Percentiles rank a stretch among this genome's conserved stretches.
phyloP scores from a whole-genome alignment of 2,329 filamentous ascomycete species.

The Fusarium sp. region DNA sequence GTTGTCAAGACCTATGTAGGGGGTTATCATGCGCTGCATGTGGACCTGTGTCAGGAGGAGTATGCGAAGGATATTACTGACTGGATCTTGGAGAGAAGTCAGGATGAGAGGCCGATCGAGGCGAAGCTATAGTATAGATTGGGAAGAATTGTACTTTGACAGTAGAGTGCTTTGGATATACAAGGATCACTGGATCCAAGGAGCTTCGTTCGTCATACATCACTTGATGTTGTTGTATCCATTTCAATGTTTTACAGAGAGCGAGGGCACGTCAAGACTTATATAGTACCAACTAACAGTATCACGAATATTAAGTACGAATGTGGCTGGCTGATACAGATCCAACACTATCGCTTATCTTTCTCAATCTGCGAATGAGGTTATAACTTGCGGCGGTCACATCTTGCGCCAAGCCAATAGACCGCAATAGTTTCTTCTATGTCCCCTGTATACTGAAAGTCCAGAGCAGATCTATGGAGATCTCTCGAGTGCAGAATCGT shows the following conservation, averaged over 20 bases:
- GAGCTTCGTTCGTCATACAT: neutral
- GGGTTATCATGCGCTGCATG: conserved; percentile 82
- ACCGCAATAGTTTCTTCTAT: conserved; percentile 1
- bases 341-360: conserved; percentile 12
- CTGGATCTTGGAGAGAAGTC: conserved; percentile 72
- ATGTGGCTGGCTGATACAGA: conserved; percentile 19
- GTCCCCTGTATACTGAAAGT: conserved; percentile 15
- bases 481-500: neutral
- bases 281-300: conserved; percentile 1
- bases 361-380: conserved; percentile 8
- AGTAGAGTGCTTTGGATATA: neutral
- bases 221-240: conserved; percentile 16
- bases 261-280: conserved; percentile 9
- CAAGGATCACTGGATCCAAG: conserved; percentile 2
- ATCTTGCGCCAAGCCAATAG: conserved; percentile 33
- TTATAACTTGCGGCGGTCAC: neutral
- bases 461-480: conserved; percentile 19
- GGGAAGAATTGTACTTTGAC: neutral
- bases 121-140: conserved; percentile 57
- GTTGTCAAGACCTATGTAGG: conserved; percentile 82
- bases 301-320: neutral
- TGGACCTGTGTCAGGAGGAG: conserved; percentile 69
- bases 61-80: conserved; percentile 73
- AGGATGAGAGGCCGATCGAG: conserved; percentile 44
- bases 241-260: neutral